Base-by-base conservation (phyloP, 2,329 filamentous ascomycete species). In the Spiromastix sp. region DNA sequence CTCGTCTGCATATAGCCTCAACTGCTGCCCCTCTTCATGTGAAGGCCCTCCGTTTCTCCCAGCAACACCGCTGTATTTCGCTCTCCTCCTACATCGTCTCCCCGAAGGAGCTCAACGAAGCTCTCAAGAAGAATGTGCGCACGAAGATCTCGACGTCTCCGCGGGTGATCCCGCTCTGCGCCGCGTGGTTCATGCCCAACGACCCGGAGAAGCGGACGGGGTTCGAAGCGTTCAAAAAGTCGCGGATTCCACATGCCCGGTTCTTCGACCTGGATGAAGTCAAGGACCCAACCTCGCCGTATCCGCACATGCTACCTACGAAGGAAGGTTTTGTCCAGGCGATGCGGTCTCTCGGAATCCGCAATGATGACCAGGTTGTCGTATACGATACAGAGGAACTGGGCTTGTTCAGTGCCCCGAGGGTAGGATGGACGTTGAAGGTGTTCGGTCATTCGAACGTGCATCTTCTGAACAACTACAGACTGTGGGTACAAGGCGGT, bases 241-340 rank as follows among this genome's bases (percentile, higher is more conserved):
- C 79, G 54, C 84, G 85, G 50, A 91, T 98, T 44, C 89, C 87
- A 15, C 79, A 80, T 51, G 81, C 91, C 1, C 82, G 86, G 20
- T 98, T 96, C 73, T 98, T 98, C 59, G 87, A 98, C 59, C 72
- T 98, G 36, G 91, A 98, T 61, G 85, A 78, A 50, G 74, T 94
- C 55, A 85, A 91, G 51, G 87, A 98, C 61, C 78, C 79, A 45
- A 76, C 77, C 48, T 93, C 82, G 37, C 82, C 85, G 1, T 96
- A 94, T 56, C 89, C 91, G 5, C 91, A 98, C 59, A 98, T 98
- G 91, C 75, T 98, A 2, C 91, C 91, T 2, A 79, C 73, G 5
- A 70, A 83, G 24, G 77, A 83, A 51, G 71, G 76, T 34, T 96
- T 98, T 54, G 83, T 85, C 29, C 74, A 79, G 36, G 85, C 87